These are phyloP conservation scores for Lipomyces anomalus DNA, from an alignment of 805 yeast species.

Conservation along the genomic window DNA sequence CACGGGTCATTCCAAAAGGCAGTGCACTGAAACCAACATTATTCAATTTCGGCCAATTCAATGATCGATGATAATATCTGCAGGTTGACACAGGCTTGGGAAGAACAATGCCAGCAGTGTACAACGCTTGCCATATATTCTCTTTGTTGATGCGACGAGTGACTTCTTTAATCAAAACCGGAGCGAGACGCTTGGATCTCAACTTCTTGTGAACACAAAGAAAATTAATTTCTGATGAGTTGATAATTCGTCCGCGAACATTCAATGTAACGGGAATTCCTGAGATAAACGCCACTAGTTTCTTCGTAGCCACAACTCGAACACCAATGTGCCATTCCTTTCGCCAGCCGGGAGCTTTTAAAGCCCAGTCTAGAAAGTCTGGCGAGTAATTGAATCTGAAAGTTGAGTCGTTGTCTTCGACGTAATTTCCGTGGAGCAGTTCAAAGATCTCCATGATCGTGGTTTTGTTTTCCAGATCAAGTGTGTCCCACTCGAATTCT, in stretches of 20 bases:
- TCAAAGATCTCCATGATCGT: slow-evolving; percentile 74
- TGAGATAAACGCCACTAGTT: slow-evolving; percentile 84
- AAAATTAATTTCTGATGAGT: slow-evolving; percentile 79
- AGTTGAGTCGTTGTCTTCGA: slow-evolving; percentile 87
- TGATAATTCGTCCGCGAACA: slow-evolving; percentile 49
- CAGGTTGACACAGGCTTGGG: slow-evolving; percentile 90
- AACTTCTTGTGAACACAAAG: slow-evolving; percentile 90
- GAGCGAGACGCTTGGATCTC: slow-evolving; percentile 89
- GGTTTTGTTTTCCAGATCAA: slow-evolving; percentile 52
- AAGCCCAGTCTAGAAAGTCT: slow-evolving; percentile 84
- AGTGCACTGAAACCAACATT: slow-evolving; percentile 86
- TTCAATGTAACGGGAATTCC: slow-evolving; percentile 75
- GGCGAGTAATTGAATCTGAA: slow-evolving; percentile 86
- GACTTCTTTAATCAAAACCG: slow-evolving; percentile 86
- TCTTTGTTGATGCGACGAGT: slow-evolving; percentile 83
- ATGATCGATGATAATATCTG: slow-evolving; percentile 87
- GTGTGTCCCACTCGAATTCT: slow-evolving; percentile 84
- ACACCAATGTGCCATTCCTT: slow-evolving; percentile 92
- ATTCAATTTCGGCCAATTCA: slow-evolving; percentile 82
- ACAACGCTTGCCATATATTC: slow-evolving; percentile 91
- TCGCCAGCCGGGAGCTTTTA: slow-evolving; percentile 89
- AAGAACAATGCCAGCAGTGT: slow-evolving; percentile 84
- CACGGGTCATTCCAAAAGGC: slow-evolving; percentile 63
- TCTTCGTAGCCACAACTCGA: slow-evolving; percentile 67
- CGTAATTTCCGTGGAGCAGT: slow-evolving; percentile 81